Evolutionary conservation across 192 early-diverging fungal species (phyloP), one percentile per base, ranked within the genome.

Genomic region (Entomortierella chlamydospora): DNA sequence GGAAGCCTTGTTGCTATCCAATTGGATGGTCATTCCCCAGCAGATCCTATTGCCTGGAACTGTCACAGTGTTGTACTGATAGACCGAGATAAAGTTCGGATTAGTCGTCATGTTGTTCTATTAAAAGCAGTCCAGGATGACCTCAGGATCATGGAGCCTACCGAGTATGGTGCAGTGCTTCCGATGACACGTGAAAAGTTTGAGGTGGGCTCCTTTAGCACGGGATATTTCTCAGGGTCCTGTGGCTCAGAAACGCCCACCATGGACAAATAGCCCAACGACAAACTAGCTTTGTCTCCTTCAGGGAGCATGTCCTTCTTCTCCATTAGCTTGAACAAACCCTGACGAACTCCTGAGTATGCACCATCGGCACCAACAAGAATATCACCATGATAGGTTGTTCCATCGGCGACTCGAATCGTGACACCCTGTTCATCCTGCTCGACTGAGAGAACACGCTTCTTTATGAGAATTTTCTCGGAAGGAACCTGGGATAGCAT

Each of bases 311-410:
- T 3, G 10, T 26, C 54, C 45, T 59, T 26, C 29, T 52, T 31
- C 7, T 57, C 42, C 53, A 68, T 2, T 13, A 20, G 5, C 22
- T 57, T 47, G 56, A 34, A 68, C 1, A 68, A 29, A 30, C 56
- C 39, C 28, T 59, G 66, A 4, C 66, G 55, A 5, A 68, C 63
- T 25, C 31, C 53, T 22, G 51, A 55, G 34, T 65, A 42, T n/a
- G 63, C 66, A 39, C 64, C 64, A 47, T 68, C 66, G 2, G 66
- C 66, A 17, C 66, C 66, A 2, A 68, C 66, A n/a, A 68, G 45
- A 28, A 68, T 68, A 57, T 68, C 57, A 17, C 66, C 66, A 33
- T 39, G 55, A 57, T 68, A 55, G 20, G 31, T 49, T 30, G 55
- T 33, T 34, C 66, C 66, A 23, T 68, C 57, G 2, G 55, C 55